A percentile compares a stretch with the other conserved stretches of the same genome.
phyloP scores from a whole-genome alignment of 164 flowering plant genomes.

The Chimonanthus salicifolius region DNA sequence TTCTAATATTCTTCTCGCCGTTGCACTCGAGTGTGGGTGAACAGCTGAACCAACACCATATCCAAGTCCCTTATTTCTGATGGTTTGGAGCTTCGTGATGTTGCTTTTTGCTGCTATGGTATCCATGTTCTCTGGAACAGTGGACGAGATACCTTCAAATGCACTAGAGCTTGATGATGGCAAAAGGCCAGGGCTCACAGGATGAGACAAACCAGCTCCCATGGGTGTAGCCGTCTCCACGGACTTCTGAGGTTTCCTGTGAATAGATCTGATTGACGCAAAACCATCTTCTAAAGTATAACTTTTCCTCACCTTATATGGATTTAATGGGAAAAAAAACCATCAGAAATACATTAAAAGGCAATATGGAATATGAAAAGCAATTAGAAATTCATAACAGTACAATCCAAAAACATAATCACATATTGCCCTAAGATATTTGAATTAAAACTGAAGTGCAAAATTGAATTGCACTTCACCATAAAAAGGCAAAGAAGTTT shows the following conservation, averaged over 20 bases:
- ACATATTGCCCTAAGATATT: too few species aligned
- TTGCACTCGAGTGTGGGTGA: constrained; percentile 52
- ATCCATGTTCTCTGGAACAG: constrained; percentile 30
- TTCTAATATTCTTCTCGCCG: constrained; percentile 68
- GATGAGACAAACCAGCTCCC: constrained; percentile 26
- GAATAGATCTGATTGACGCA: constrained; percentile 74
- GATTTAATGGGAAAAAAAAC: not conserved
- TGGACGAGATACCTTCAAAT: constrained; percentile 26
- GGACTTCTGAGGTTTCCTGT: constrained; percentile 40
- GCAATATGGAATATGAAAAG: not conserved
- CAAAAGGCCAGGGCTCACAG: constrained; percentile 19
- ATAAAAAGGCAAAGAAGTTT: too few species aligned
- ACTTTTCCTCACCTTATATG: constrained; percentile 22
- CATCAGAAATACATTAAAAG: not conserved
- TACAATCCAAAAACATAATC: not conserved
- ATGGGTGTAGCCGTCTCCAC: constrained; percentile 29
- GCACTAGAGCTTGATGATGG: constrained; percentile 22
- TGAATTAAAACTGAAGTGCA: too few species aligned
- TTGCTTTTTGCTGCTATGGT: constrained; percentile 27
- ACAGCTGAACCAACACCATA: constrained; percentile 23
- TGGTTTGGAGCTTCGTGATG: constrained; percentile 21
- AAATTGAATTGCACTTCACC: too few species aligned
- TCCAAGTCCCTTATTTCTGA: constrained; percentile 18
- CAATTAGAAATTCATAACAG: not conserved
- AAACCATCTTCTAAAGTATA: constrained; percentile 20